A percentile compares a stretch with the other conserved stretches of the same genome.
Conservation (phyloP, 345 rosid genomes). For the Capsella bursapastoris region DNA sequence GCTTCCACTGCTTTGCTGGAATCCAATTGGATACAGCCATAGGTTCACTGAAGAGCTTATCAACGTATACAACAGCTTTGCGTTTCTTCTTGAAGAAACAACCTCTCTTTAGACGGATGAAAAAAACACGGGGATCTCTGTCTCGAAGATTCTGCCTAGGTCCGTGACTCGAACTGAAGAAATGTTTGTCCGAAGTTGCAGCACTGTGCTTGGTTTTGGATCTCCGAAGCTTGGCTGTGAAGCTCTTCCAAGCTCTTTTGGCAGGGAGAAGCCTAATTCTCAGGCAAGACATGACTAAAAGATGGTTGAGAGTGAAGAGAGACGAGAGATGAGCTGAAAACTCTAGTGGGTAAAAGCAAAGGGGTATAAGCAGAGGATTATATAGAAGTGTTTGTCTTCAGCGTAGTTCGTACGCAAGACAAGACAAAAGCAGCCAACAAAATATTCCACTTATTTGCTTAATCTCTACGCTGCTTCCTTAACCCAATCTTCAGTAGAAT, state of each 20-base stretch:
- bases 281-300: slow-evolving; percentile 57
- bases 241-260: slow-evolving; percentile 74
- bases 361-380: slow-evolving; percentile 5
- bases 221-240: slow-evolving; percentile 57
- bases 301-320: slow-evolving; percentile 9
- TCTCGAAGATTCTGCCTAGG: not conserved
- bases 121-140: slow-evolving; percentile 38
- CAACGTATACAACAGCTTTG: slow-evolving; percentile 56
- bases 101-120: slow-evolving; percentile 45
- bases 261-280: slow-evolving; percentile 58
- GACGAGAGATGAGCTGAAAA: not conserved
- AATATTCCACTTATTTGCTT: slow-evolving; percentile 31
- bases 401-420: slow-evolving; percentile 25
- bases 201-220: slow-evolving; percentile 38
- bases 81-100: slow-evolving; percentile 47
- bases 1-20: slow-evolving; percentile 43
- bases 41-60: slow-evolving; percentile 52
- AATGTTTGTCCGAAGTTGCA: slow-evolving; percentile 8
- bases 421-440: slow-evolving; percentile 13
- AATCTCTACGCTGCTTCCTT: slow-evolving; percentile 22
- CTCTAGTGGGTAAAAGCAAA: not conserved
- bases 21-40: slow-evolving; percentile 38
- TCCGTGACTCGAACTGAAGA: not conserved
- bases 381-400: slow-evolving; percentile 10
- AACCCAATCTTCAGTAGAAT: not conserved